Conservation (phyloP, 1,284 basidiomycete genomes). For the Malassezia brasiliensis region DNA sequence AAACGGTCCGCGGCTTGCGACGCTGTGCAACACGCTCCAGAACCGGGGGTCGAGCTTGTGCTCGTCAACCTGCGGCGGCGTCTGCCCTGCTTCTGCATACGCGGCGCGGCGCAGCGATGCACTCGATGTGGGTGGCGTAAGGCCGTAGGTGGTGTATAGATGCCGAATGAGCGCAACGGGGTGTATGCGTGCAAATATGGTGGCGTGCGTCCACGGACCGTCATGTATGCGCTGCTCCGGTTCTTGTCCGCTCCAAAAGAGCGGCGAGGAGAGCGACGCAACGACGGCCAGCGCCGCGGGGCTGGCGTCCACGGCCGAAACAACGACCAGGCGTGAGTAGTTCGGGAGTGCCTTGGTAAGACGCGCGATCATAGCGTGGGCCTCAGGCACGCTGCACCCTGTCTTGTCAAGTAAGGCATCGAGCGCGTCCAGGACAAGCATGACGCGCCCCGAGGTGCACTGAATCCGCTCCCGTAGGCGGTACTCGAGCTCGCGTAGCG, state of each 20-base stretch:
- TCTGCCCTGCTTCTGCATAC: constrained; percentile 10
- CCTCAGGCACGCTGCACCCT: constrained; percentile 2
- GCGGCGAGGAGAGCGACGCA: constrained; percentile 21
- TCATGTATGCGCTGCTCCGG: neutral
- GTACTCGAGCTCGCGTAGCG: neutral
- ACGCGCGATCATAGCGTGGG: constrained; percentile 16
- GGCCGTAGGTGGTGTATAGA: constrained; percentile 26
- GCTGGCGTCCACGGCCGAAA: constrained; percentile 20
- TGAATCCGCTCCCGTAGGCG: neutral
- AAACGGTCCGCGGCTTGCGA: constrained; percentile 23
- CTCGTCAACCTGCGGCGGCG: neutral
- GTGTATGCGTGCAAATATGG: constrained; percentile 17
- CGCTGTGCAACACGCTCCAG: constrained; percentile 30
- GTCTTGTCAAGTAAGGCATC: constrained; percentile 18
- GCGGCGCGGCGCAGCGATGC: constrained; percentile 12
- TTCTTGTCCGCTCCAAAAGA: constrained; percentile 19
- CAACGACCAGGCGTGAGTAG: constrained; percentile 25
- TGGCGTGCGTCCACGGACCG: neutral
- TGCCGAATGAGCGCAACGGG: constrained; percentile 23
- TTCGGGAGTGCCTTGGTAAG: constrained; percentile 5
- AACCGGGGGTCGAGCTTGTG: constrained; percentile 24
- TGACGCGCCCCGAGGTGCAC: neutral
- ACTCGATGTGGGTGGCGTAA: constrained; percentile 24
- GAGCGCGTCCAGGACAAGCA: constrained; percentile 27
- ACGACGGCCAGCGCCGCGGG: constrained; percentile 15